Conservation (phyloP, 345 rosid species). For the Geranium rotundifolium region DNA sequence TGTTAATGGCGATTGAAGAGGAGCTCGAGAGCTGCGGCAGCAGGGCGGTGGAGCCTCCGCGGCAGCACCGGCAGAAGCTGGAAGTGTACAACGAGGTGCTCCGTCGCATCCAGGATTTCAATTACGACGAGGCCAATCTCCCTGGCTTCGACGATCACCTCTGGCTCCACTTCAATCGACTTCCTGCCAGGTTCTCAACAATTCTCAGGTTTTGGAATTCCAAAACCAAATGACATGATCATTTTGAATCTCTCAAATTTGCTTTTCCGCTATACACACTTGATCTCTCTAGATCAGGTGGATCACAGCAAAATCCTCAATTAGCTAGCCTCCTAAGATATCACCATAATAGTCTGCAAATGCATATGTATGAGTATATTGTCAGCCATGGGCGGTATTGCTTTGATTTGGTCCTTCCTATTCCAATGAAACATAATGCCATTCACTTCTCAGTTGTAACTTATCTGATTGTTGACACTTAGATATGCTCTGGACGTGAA, state of each 20-base stretch:
- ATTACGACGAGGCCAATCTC: constrained; percentile 53
- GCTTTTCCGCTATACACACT: background rate
- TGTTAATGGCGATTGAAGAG: constrained; percentile 72
- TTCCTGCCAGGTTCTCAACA: constrained; percentile 67
- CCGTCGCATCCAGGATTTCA: constrained; percentile 56
- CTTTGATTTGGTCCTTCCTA: background rate
- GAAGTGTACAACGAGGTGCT: constrained; percentile 79
- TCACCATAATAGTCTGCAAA: background rate
- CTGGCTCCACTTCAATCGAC: constrained; percentile 95
- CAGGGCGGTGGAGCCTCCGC: constrained; percentile 56
- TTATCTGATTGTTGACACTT: constrained; percentile 8
- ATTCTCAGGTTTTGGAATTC: background rate
- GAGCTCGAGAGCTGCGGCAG: constrained; percentile 87
- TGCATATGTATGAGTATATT: background rate
- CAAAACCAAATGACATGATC: background rate
- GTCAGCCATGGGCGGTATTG: no score
- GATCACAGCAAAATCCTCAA: background rate
- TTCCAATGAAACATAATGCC: no score
- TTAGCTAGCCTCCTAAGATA: background rate
- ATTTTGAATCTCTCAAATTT: background rate
- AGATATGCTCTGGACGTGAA: constrained; percentile 93
- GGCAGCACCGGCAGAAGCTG: constrained; percentile 66
- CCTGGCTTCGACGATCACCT: constrained; percentile 90
- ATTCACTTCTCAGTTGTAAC: background rate
- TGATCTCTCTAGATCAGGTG: background rate